Base-by-base conservation (phyloP, 106 monocot species). In the Amphibolis antarctica region DNA sequence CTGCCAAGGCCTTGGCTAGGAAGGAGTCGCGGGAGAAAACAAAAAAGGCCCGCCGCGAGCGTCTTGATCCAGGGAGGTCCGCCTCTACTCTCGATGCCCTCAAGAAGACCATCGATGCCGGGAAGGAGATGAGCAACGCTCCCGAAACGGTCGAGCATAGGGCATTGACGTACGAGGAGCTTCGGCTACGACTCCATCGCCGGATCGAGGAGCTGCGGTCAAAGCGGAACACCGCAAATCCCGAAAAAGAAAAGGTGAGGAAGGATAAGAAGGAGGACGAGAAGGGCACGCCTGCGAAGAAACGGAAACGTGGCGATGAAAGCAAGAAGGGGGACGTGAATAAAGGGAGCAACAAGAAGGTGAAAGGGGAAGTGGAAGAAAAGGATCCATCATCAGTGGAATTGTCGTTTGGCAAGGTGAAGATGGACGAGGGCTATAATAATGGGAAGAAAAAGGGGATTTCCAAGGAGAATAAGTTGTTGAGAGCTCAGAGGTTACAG, bases 131-230 rank as follows among this genome's bases (percentile, higher is more conserved):
- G 36, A 44, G 20, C 25, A 69, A 19, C 28, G 62, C 26, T 5
- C 66, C 11, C 3, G 75, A 46, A 15, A 71, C n/a, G 0, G 57
- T 44, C 12, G 74, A 70, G 21, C 53, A 85, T 10, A 72, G 70
- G 1, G 31, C 85, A 0, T 72, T 83, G 31, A 93, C 93, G 10
- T 85, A 85, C 53, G 93, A 88, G 77, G 93, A 85, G 76, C 88
- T 93, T 28, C 77, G 79, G 17, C 61, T 78, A 14, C 79, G 88
- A 9, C 76, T 85, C 17, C 88, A 77, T 47, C 63, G 60, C 14
- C 73, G 80, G 57, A 81, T 93, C n/a, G 88, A 78, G 52, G 85
- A 88, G 67, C 83, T 88, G 23, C 70, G 81, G 15, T 58, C 78
- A 0, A 66, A 31, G 4, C 72, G 93, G 50, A 81, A 83, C 55